A percentile compares a stretch with the other conserved stretches of the same genome.
phyloP scores from a whole-genome alignment of 805 yeast genomes.

The Pichia membranifaciens region DNA sequence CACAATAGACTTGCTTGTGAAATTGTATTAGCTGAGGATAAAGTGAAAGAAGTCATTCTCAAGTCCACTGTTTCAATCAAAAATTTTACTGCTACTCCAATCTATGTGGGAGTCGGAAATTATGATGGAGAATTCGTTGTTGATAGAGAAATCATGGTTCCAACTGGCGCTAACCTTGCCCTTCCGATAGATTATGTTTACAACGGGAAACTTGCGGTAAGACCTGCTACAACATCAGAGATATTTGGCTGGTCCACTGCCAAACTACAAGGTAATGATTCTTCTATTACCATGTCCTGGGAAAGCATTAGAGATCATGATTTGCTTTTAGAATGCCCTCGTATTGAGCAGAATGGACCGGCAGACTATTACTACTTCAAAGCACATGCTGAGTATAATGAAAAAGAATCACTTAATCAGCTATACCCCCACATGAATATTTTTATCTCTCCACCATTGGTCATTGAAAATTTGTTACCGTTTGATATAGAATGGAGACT shows the following conservation, averaged over 20 bases:
- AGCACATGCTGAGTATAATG: conserved; percentile 59
- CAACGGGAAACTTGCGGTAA: conserved; percentile 48
- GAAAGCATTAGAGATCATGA: conserved; percentile 45
- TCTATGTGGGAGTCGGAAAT: conserved; percentile 37
- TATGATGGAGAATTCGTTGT: conserved; percentile 29
- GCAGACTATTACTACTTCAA: conserved; percentile 50
- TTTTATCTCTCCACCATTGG: conserved; percentile 76
- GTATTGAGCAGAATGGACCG: conserved; percentile 31
- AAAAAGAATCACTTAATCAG: conserved; percentile 61
- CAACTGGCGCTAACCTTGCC: conserved; percentile 54
- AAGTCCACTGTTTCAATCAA: conserved; percentile 68
- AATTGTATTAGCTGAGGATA: conserved; percentile 62
- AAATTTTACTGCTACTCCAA: conserved; percentile 59
- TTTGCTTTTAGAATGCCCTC: conserved; percentile 54
- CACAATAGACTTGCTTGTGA: conserved; percentile 75
- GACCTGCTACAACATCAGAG: conserved; percentile 50
- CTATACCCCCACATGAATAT: conserved; percentile 82
- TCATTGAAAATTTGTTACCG: conserved; percentile 80
- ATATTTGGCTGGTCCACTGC: conserved; percentile 66
- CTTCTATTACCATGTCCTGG: conserved; percentile 49
- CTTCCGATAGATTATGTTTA: conserved; percentile 71
- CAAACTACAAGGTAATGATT: conserved; percentile 21
- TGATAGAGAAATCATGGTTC: conserved; percentile 35
- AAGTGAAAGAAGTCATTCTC: conserved; percentile 70
- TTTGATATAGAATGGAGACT: conserved; percentile 69